Evolutionary conservation across 768 basidiomycete species (phyloP), one percentile per base, ranked within the genome.

Genomic region (Termitomyces sp.): DNA sequence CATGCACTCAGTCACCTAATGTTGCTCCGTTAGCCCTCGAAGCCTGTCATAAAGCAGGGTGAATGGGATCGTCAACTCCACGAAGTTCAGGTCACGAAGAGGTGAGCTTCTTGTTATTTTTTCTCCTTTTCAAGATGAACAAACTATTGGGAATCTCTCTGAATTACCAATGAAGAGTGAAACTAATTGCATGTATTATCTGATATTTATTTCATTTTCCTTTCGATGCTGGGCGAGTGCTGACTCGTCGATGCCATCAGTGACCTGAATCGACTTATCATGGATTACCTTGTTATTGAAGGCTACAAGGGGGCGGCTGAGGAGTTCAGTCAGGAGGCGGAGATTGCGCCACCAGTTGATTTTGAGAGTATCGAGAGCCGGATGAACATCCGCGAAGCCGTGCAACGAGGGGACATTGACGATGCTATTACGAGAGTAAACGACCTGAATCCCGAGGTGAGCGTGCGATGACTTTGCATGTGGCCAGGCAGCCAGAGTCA

Each of bases 91-190:
- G 84, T 95, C 44, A 81, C 90, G 32, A 96, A 96, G 80, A 75
- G 85, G 95, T 98, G 83, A 87, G 94, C 20, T 10, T 16, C 24
- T 53, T 30, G 30, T 56, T 49, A 57, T 61, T 65, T 58, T 56
- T 53, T 63, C 58, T 60, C 45, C 51, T 54, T 22, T 30, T 66
- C 70, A 75, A 70, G 87, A 89, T 89, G 87, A 90, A 70, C 76
- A 74, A 33, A 81, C 72, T 77, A 87, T 80, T 98, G 95, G 96
- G 96, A 99, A 98, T 98, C 96, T 98, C 96, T 94, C 96, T 88
- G 94, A 80, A 92, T 73, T 61, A 36, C 7, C 67, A 69, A 77
- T 85, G 88, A 87, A 78, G 86, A 89, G 79, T 65, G 67, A 54
- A 74, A 81, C 79, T 45, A 68, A 77, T 83, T 86, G 86, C 85